Base-by-base conservation (phyloP, 2,329 filamentous ascomycete species). In the Ophiocordyceps unilateralis region DNA sequence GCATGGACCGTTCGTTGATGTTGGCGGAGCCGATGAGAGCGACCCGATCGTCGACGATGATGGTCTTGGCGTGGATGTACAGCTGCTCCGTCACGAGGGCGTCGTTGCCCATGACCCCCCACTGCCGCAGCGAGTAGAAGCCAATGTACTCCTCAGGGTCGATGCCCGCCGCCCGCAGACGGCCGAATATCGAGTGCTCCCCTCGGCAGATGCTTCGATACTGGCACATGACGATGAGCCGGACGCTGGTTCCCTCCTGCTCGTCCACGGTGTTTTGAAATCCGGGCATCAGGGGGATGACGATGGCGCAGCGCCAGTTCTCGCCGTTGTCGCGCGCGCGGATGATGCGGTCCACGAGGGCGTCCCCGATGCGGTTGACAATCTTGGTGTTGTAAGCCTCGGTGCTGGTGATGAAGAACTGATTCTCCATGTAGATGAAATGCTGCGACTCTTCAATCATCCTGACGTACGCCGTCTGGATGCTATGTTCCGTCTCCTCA, bases 361-460 rank as follows among this genome's bases (percentile, higher is more conserved):
- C 89, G 62, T 96, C 89, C 41, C 89, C 89, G 51, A 98, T 95
- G 50, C 81, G 78, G 60, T 98, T 98, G 58, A 86, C 75, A 48
- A 98, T 91, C 56, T 80, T 85, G 12, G 82, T 84, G 42, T 83
- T 83, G 52, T 94, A 78, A 5, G 88, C 87, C 54, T 91, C 83
- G 41, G 84, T 91, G 50, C 85, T 93, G 30, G 85, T 93, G 59
- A 98, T 83, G 66, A 93, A 98, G 63, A 96, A 98, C 56, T 98
- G 91, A 57, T 98, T 98, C 59, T 98, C 91, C 50, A 96, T 94
- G 61, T 98, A 96, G 42, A 96, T 85, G 54, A 95, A 94, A 59
- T 96, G 91, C 40, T 98, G 86, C 2, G 87, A 95, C 49, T 89
- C 82, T 50, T 91, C 81, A 51, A 98, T 98, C 68, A 93, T 78